Evolutionary conservation across 2,329 filamentous ascomycete genomes (phyloP).

Genomic region (Ascochyta pisi): DNA sequence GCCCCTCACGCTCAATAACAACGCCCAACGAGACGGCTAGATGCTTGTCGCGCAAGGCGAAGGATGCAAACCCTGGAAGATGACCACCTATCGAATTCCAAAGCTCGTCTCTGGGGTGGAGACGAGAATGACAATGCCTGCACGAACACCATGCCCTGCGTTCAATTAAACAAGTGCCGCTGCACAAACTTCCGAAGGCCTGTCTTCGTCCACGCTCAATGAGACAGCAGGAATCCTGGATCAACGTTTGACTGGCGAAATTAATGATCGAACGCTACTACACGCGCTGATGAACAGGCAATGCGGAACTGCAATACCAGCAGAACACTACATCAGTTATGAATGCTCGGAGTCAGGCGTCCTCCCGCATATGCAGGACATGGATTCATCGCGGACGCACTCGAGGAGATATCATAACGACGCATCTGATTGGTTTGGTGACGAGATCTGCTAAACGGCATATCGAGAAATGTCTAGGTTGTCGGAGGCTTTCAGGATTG

Average conservation of each 20-base stretch:
- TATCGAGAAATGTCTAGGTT: not conserved
- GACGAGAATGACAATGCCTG: not conserved
- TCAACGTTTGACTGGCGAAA: no score
- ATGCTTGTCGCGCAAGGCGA: not conserved
- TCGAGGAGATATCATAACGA: not conserved
- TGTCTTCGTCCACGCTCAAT: not conserved
- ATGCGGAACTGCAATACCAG: not conserved
- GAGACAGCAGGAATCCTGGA: not conserved
- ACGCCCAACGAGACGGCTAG: not conserved
- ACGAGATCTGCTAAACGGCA: not conserved
- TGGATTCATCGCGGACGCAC: not conserved
- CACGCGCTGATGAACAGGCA: no score
- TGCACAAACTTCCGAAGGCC: not conserved
- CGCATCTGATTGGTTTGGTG: not conserved
- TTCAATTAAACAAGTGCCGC: not conserved
- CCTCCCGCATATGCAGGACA: slow-evolving; percentile 3
- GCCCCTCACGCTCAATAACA: not conserved
- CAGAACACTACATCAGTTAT: not conserved
- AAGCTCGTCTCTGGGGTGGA: not conserved
- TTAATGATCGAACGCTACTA: no score
- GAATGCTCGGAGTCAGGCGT: not conserved
- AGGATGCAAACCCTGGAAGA: not conserved
- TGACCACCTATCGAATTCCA: not conserved
- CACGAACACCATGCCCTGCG: not conserved
- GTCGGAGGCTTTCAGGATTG: not conserved